Conservation (phyloP, 495 filamentous ascomycete genomes). For the Bryoglossum gracile region DNA sequence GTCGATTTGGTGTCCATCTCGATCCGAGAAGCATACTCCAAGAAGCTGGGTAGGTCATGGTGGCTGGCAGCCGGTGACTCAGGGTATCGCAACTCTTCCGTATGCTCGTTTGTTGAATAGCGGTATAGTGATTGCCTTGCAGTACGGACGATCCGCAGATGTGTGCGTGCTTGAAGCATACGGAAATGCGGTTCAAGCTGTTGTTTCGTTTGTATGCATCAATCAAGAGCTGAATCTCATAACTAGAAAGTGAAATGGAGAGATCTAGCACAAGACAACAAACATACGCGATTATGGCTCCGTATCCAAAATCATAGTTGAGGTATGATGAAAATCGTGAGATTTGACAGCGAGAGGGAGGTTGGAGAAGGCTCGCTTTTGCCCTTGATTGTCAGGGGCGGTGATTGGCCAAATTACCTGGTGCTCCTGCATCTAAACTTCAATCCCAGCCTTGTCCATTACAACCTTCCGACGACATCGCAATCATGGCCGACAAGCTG, state of each 20-base stretch:
- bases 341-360: not conserved
- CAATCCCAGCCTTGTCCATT: conserved; percentile 11
- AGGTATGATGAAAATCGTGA: not conserved
- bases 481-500: conserved; percentile 75
- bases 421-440: not conserved
- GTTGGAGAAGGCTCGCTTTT: not conserved
- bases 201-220: conserved; percentile 2
- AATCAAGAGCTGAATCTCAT: not conserved
- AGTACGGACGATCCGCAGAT: conserved; percentile 6
- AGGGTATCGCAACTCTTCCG: conserved; percentile 33
- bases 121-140: conserved; percentile 14
- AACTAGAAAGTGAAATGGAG: too few relatives aligned
- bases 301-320: not conserved
- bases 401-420: not conserved
- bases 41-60: conserved; percentile 61
- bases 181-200: not conserved
- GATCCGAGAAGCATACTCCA: conserved; percentile 57
- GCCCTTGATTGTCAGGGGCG: too few relatives aligned
- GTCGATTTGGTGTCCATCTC: conserved; percentile 42
- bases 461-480: conserved; percentile 5
- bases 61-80: conserved; percentile 46
- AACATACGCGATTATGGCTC: too few relatives aligned
- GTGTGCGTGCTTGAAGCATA: conserved; percentile 9
- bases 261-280: too few relatives aligned
- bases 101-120: conserved; percentile 27